Percentiles rank a stretch among this genome's conserved stretches.
phyloP scores from a whole-genome alignment of 2,329 filamentous ascomycete species.

The Fusarium nanum region DNA sequence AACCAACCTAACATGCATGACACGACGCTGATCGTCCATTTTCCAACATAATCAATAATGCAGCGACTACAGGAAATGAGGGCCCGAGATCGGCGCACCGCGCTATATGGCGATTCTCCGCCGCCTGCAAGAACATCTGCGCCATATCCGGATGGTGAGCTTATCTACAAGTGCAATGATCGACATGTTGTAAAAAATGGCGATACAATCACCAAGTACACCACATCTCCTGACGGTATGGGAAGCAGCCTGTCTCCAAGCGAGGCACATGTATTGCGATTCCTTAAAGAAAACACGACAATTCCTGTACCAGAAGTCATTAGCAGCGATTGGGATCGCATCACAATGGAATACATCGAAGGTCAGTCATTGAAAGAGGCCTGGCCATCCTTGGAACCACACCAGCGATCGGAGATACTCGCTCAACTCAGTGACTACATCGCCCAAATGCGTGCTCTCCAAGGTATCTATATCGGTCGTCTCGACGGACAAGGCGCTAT shows the following conservation, averaged over 20 bases:
- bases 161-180: constrained; percentile 11
- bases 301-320: constrained; percentile 46
- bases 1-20: neutral
- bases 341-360: constrained; percentile 45
- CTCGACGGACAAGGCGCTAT: neutral
- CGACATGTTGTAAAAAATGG: constrained; percentile 34
- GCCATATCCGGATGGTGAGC: constrained; percentile 37
- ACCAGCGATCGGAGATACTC: neutral
- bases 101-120: constrained; percentile 21
- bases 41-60: too few relatives aligned
- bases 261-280: accelerated
- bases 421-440: neutral
- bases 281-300: constrained; percentile 16
- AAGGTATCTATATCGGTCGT: neutral
- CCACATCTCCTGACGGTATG: neutral
- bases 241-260: neutral
- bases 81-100: accelerated
- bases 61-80: neutral
- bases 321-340: constrained; percentile 44
- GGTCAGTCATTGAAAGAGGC: constrained; percentile 44
- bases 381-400: constrained; percentile 28
- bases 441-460: neutral
- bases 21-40: neutral
- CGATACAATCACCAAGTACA: constrained; percentile 35
- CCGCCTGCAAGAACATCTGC: constrained; percentile 28